A percentile compares a stretch with the other conserved stretches of the same genome.
These are phyloP conservation scores for Arthroderma sp. DNA, from an alignment of 2,329 filamentous ascomycete species.

Conservation along the genomic window DNA sequence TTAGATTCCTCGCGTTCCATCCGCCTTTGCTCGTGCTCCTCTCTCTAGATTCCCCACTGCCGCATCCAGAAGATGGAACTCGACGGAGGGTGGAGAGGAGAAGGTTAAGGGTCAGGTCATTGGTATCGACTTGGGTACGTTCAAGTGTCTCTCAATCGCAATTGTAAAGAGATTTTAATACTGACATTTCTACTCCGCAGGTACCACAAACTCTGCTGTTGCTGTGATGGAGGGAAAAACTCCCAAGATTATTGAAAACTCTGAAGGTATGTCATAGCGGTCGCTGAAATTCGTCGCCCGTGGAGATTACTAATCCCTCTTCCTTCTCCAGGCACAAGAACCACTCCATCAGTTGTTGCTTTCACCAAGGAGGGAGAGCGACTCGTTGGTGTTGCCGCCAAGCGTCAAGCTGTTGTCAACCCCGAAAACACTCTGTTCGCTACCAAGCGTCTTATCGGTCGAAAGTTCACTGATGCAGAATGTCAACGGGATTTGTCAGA, in stretches of 20 bases:
- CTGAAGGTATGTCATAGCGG: constrained; percentile 53
- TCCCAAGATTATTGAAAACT: constrained; percentile 94
- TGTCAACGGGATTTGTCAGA: constrained; percentile 95
- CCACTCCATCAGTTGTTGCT: constrained; percentile 86
- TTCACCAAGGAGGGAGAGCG: constrained; percentile 94
- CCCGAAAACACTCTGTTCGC: constrained; percentile 97
- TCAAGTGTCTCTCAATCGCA: not conserved
- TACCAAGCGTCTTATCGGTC: constrained; percentile 96
- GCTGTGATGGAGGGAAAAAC: constrained; percentile 95
- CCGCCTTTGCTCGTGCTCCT: constrained; percentile 54
- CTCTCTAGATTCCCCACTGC: constrained; percentile 56
- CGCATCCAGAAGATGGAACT: constrained; percentile 50
- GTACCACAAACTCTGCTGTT: constrained; percentile 93
- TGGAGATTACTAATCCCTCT: constrained; percentile 8
- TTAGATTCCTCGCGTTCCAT: constrained; percentile 65
- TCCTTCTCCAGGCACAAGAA: constrained; percentile 54
- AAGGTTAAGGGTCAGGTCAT: constrained; percentile 96
- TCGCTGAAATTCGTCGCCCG: not conserved
- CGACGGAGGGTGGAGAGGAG: constrained; percentile 43
- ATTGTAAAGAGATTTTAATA: no score
- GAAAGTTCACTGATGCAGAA: constrained; percentile 88
- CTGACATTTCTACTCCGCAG: constrained; percentile 23
- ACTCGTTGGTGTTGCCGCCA: constrained; percentile 90
- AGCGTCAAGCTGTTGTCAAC: constrained; percentile 97
- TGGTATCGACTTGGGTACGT: constrained; percentile 88